phyloP scores from a whole-genome alignment of 805 yeast genomes.

The Candida patagonica region DNA sequence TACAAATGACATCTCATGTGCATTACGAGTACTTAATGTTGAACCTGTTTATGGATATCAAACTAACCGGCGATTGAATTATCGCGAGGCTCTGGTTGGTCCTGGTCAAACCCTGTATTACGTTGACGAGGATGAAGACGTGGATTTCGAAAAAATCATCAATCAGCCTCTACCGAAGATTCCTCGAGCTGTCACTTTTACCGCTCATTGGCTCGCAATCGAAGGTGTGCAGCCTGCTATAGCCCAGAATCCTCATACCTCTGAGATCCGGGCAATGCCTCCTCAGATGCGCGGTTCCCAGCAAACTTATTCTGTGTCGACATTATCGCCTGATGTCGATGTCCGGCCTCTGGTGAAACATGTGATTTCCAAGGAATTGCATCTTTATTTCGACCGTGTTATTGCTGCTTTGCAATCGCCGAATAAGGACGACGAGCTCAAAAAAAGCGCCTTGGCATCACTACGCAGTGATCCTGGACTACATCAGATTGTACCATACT shows the following conservation, averaged over 20 bases:
- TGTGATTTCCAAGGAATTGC: slow-evolving; percentile 87
- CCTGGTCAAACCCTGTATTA: slow-evolving; percentile 92
- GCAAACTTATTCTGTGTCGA: slow-evolving; percentile 46
- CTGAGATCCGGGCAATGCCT: slow-evolving; percentile 69
- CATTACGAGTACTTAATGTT: slow-evolving; percentile 75
- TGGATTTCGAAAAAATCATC: slow-evolving; percentile 86
- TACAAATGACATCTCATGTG: slow-evolving; percentile 72
- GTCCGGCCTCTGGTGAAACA: slow-evolving; percentile 91
- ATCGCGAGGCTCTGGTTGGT: slow-evolving; percentile 79
- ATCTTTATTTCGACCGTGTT: slow-evolving; percentile 85
- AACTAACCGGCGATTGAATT: slow-evolving; percentile 57
- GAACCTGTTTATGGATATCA: slow-evolving; percentile 93
- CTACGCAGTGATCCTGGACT: slow-evolving; percentile 88
- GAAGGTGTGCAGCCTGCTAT: slow-evolving; percentile 98
- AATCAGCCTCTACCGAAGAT: slow-evolving; percentile 93
- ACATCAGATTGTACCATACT: slow-evolving; percentile 93
- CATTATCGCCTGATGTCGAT: slow-evolving; percentile 42
- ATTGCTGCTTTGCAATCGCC: slow-evolving; percentile 56
- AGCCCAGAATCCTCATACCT: slow-evolving; percentile 80
- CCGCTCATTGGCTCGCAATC: slow-evolving; percentile 91
- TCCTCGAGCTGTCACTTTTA: slow-evolving; percentile 83
- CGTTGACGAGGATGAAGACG: slow-evolving; percentile 79
- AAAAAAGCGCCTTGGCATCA: slow-evolving; percentile 75
- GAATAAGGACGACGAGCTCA: slow-evolving; percentile 41
- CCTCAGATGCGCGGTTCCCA: slow-evolving; percentile 80